Evolutionary conservation across 1,139 yeast genomes (phyloP), one percentile per base, ranked within the genome.

Genomic region (Geotrichum macrosporum): DNA sequence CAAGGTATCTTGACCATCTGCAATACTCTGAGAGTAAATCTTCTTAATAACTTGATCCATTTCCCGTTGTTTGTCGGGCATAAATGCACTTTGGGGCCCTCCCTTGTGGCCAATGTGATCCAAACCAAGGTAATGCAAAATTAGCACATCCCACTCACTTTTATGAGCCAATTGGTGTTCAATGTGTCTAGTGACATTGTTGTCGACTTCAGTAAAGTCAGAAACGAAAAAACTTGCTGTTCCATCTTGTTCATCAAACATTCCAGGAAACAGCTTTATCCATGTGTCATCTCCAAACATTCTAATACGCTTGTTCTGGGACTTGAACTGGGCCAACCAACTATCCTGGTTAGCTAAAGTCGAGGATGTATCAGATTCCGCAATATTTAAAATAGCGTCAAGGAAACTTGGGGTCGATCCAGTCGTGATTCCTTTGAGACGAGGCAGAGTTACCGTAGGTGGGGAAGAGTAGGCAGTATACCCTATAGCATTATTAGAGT

Each of bases 61-160:
- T 64, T 92, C 98, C 5, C 50, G 51, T 54, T 88, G 97, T 57
- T 92, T 92, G 0, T 69, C 70, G 2, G 79, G 77, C 98, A 94
- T 92, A 57, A 79, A 81, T 0, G 74, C 67, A 5, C 96, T 86
- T 3, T 70, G 59, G 0, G 98, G 94, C 0, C 98, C 99, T 32
- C 95, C 94, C 61, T 88, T 89, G 64, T 94, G 98, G 1, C 99
- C 98, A 57, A 94, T 94, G 63, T 94, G 98, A 63, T 94, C 98
- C 39, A 94, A 69, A 0, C 98, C 99, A 21, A 94, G 70, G 60
- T 92, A 94, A 62, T 94, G 98, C 44, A 94, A 68, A 42, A 94
- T 84, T 53, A 92, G 68, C 2, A 81, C 84, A 62, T 92, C 96
- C 97, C 97, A 92, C 1, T 71, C 58, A 6, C 57, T 54, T 5